These are phyloP conservation scores for Picochlorum costavermella DNA, from an alignment of 139 green algal genomes.

Conservation along the genomic window DNA sequence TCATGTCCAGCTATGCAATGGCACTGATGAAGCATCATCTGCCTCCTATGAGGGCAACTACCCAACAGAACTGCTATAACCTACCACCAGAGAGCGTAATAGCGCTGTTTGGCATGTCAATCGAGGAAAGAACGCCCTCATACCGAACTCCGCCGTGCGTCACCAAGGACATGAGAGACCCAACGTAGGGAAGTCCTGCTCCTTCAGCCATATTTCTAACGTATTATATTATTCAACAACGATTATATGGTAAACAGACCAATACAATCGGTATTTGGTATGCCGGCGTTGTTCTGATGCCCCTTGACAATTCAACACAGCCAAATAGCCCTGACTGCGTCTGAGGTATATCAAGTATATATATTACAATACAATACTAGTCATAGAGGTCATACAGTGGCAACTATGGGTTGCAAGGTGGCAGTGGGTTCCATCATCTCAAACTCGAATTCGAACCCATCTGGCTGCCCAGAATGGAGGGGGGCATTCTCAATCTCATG, in stretches of 20 bases:
- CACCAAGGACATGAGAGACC: constrained; percentile 70
- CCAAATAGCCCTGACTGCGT: no score
- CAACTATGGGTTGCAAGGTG: not conserved
- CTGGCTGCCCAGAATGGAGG: constrained; percentile 15
- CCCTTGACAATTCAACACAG: not conserved
- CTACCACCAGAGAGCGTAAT: constrained; percentile 79
- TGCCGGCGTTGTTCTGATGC: not conserved
- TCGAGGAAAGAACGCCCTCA: constrained; percentile 77
- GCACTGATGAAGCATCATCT: not conserved
- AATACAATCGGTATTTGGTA: not conserved
- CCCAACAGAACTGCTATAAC: not conserved
- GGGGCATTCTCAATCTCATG: not conserved
- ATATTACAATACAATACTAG: not conserved
- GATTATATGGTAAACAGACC: not conserved
- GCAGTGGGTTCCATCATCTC: constrained; percentile 8
- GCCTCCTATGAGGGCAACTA: not conserved
- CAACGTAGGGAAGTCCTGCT: constrained; percentile 57
- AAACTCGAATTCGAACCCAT: constrained; percentile 17
- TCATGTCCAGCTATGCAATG: not conserved
- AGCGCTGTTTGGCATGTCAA: constrained; percentile 80
- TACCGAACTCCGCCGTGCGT: constrained; percentile 82
- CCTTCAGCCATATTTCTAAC: constrained; percentile 8
- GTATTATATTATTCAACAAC: not conserved
- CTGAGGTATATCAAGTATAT: no score
- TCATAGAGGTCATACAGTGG: not conserved